These are phyloP conservation scores for Candida yuanshanica DNA, from an alignment of 805 yeast species.

Conservation along the genomic window DNA sequence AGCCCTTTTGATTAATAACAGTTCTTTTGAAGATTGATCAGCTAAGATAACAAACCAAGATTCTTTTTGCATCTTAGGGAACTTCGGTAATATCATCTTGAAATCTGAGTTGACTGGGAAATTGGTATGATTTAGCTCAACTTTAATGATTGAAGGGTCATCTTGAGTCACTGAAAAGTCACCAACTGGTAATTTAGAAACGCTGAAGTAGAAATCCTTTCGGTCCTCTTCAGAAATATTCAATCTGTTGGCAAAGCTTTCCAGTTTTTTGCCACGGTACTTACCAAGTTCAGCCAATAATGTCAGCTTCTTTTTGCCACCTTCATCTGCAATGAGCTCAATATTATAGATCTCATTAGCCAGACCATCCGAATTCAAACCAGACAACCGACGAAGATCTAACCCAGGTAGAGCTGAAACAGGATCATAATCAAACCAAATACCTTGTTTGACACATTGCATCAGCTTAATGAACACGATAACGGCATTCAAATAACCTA, in stretches of 20 bases:
- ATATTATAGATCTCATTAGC: conserved; percentile 5
- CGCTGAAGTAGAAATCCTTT: conserved; percentile 47
- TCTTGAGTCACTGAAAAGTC: conserved; percentile 35
- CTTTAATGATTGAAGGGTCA: conserved; percentile 28
- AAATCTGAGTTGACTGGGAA: conserved; percentile 45
- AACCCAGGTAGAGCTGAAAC: conserved; percentile 31
- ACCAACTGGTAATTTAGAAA: conserved; percentile 59
- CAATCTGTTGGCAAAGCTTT: conserved; percentile 26
- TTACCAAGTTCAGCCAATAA: conserved; percentile 14
- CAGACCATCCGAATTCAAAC: conserved; percentile 16
- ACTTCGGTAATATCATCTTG: conserved; percentile 68
- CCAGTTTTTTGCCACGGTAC: conserved; percentile 33
- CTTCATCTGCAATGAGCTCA: neutral
- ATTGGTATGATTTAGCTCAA: conserved; percentile 52
- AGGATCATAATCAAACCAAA: conserved; percentile 80
- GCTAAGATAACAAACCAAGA: conserved; percentile 79
- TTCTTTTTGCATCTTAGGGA: conserved; percentile 88
- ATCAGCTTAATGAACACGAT: conserved; percentile 58
- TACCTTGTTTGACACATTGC: conserved; percentile 85
- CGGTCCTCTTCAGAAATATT: conserved; percentile 36
- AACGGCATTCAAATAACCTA: conserved; percentile 64
- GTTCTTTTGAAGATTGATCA: conserved; percentile 44
- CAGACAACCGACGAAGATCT: conserved; percentile 17
- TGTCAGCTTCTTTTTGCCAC: neutral
- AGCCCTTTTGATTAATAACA: conserved; percentile 68